Evolutionary conservation across 2,329 filamentous ascomycete species (phyloP).

Genomic region (Arthrobotrys musiformis): DNA sequence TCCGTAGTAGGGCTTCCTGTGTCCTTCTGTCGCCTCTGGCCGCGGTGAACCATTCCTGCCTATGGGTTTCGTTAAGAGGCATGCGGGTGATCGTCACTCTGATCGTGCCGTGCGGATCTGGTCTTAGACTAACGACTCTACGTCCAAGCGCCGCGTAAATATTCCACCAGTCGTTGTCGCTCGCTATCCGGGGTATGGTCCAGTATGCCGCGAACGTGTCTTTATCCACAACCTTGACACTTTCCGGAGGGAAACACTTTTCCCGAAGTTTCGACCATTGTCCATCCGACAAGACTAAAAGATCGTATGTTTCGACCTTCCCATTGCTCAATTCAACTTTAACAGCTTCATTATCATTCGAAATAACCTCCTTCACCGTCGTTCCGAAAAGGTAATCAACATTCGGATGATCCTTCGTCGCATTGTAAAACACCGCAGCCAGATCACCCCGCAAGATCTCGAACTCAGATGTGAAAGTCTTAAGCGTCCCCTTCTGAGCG

Average conservation of each 20-base stretch:
- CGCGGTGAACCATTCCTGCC: conserved; percentile 5
- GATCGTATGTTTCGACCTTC: conserved; percentile 64
- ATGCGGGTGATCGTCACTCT: conserved; percentile 31
- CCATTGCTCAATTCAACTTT: conserved; percentile 65
- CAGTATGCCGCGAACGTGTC: conserved; percentile 41
- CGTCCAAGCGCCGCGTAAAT: conserved; percentile 14
- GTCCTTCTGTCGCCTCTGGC: conserved; percentile 22
- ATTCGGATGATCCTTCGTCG: conserved; percentile 62
- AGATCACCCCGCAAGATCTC: conserved; percentile 66
- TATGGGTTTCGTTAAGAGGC: conserved; percentile 17
- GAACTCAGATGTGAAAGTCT: conserved; percentile 64
- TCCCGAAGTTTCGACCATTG: conserved; percentile 66
- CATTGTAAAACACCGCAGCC: conserved; percentile 63
- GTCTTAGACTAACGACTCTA: conserved; percentile 29
- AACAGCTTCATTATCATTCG: conserved; percentile 61
- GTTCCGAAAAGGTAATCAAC: conserved; percentile 63
- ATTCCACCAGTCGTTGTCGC: conserved; percentile 37
- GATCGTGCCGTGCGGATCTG: conserved; percentile 27
- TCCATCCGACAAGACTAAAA: conserved; percentile 70
- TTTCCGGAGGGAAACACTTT: conserved; percentile 20
- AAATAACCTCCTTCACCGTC: conserved; percentile 59
- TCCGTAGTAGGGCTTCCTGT: conserved; percentile 16
- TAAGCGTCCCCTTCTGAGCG: conserved; percentile 65
- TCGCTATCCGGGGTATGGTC: conserved; percentile 19
- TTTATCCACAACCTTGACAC: conserved; percentile 28